Conservation (phyloP, 2,329 filamentous ascomycete genomes). For the Cytospora chrysosperma region DNA sequence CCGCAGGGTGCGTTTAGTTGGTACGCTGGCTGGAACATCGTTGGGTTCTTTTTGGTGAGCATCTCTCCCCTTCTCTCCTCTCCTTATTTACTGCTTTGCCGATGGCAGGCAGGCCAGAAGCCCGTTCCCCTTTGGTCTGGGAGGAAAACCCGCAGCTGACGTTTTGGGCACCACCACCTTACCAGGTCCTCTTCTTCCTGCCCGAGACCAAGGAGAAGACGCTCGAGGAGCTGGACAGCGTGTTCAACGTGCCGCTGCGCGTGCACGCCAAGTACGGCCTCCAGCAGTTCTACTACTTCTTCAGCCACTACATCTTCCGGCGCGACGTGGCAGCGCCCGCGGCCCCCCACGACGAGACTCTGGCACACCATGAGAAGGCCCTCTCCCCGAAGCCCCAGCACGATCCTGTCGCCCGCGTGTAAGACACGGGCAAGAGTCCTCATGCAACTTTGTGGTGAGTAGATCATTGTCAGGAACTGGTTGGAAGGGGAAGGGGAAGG, state of each 20-base stretch:
- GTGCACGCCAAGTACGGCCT: slow-evolving; percentile 46
- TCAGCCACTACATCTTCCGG: slow-evolving; percentile 33
- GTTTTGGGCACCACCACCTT: no score
- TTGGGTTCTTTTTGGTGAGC: slow-evolving; percentile 43
- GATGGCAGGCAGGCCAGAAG: no score
- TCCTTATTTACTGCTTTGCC: no score
- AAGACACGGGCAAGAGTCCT: background rate
- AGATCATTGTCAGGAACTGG: no score
- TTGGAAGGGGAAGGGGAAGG: no score
- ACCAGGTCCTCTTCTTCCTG: slow-evolving; percentile 34
- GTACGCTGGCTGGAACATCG: slow-evolving; percentile 49
- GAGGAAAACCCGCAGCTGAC: background rate
- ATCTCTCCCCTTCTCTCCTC: slow-evolving; percentile 30
- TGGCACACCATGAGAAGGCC: slow-evolving; percentile 30
- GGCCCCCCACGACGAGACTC: slow-evolving; percentile 27
- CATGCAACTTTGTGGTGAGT: no score
- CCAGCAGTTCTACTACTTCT: slow-evolving; percentile 34
- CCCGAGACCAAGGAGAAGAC: slow-evolving; percentile 42
- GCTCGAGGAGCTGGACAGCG: slow-evolving; percentile 39
- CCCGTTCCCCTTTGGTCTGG: background rate
- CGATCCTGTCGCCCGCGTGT: slow-evolving; percentile 32
- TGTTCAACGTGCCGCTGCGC: slow-evolving; percentile 34
- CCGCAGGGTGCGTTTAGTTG: slow-evolving; percentile 49
- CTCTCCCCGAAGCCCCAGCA: slow-evolving; percentile 31
- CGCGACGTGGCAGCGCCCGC: slow-evolving; percentile 30